Evolutionary conservation across 176 grass and related monocot genomes (phyloP), one percentile per base, ranked within the genome.

Genomic region (Juncus inflexus): DNA sequence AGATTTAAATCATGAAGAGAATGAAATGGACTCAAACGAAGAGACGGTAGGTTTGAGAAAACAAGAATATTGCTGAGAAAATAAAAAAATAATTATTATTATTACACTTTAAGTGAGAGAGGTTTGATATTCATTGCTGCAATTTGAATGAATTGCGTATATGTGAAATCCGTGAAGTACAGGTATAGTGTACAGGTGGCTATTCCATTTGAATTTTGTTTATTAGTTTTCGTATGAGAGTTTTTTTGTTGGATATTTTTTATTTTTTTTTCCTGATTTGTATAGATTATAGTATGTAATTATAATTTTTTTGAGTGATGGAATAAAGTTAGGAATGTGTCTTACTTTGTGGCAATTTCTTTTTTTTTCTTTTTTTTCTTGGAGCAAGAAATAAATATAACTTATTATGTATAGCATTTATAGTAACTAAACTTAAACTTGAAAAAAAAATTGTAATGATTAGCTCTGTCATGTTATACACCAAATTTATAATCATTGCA

Each of bases 1-100:
- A 70, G 95, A 94, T 36, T 15, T 90, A 41, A 89, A 86, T 75
- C 85, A 86, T 4, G 65, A 84, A 1, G 85, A 84, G 37, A 80
- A 77, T 38, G 85, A 73, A 12, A 86, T 80, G 63, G 50, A 13
- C 52, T 58, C 64, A 0, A 72, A 83, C 9, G 80, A 86, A 90
- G 89, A 83, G 76, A 86, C 75, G 19, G 61, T 74, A 50, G 59
- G 67, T 62, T 68, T 74, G 52, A 86, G 82, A 70, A 88, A 85
- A 40, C 89, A 86, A 42, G 89, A 90, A 16, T 75, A 75, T 62
- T 92, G 77, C n/a, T 86, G 77, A 58, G 37, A 15, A 43, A 71
- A 57, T 12, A 47, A 71, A 7, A 58, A 12, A 58, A 58, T 56
- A 36, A 70, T 9, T 43, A 28, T 36, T 56, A 12, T 5, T 57